Evolutionary conservation across 495 filamentous ascomycete genomes (phyloP).

Genomic region (Xylaria longipes): DNA sequence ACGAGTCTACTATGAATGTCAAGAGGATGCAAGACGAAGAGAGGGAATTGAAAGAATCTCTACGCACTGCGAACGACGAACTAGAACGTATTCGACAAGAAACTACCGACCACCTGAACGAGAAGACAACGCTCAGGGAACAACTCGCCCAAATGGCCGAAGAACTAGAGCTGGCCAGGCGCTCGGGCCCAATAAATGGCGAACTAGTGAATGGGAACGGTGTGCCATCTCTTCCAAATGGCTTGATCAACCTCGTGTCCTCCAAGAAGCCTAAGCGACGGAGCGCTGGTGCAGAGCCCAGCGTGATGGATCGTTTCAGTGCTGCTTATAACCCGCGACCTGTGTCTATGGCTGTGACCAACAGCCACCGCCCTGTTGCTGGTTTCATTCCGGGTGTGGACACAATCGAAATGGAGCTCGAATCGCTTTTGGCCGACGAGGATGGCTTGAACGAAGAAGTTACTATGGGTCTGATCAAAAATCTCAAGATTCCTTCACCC

Average conservation of each 20-base stretch:
- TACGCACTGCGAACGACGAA: conserved; percentile 77
- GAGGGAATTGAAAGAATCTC: conserved; percentile 75
- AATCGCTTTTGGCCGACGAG: conserved; percentile 91
- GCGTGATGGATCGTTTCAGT: conserved; percentile 84
- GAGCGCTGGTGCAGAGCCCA: conserved; percentile 88
- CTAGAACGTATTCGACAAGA: conserved; percentile 74
- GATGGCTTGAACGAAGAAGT: conserved; percentile 96
- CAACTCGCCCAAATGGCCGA: conserved; percentile 91
- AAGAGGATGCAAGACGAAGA: conserved; percentile 95
- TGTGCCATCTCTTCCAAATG: conserved; percentile 63
- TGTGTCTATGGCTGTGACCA: conserved; percentile 85
- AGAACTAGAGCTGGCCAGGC: conserved; percentile 85
- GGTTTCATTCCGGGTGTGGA: conserved; percentile 80
- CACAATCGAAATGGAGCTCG: conserved; percentile 90
- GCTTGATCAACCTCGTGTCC: conserved; percentile 94
- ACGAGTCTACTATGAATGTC: conserved; percentile 84
- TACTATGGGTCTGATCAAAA: conserved; percentile 91
- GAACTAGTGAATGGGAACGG: conserved; percentile 73
- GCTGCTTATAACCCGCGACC: conserved; percentile 92
- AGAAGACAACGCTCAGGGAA: conserved; percentile 82
- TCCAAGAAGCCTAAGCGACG: conserved; percentile 97
- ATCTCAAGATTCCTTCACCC: conserved; percentile 91
- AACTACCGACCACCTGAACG: conserved; percentile 74
- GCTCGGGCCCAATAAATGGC: conserved; percentile 66
- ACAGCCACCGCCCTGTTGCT: conserved; percentile 65